Percentiles rank a stretch among this genome's conserved stretches.
Evolutionary conservation across 83 land plant genomes (phyloP).

Genomic region (Thuja plicata): DNA sequence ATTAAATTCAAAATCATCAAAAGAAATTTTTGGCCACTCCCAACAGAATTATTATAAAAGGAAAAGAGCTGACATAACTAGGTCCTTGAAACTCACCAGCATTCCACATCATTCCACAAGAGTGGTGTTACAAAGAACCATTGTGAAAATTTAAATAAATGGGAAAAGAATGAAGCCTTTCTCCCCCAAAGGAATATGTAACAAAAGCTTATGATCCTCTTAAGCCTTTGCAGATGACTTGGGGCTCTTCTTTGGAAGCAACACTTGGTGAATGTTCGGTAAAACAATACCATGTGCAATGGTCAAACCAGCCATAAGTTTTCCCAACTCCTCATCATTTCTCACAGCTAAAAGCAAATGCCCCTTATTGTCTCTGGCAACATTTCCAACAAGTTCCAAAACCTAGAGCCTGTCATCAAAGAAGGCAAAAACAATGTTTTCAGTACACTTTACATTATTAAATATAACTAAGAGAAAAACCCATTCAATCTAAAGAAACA

Average conservation of each 20-base stretch:
- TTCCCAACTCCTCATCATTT: conserved; percentile 19
- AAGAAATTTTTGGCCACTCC: no score
- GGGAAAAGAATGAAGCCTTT: no score
- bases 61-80: neutral
- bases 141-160: neutral
- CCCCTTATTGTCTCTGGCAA: conserved; percentile 23
- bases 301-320: conserved; percentile 19
- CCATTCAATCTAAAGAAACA: no score
- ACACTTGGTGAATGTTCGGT: conserved; percentile 18
- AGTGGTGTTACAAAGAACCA: conserved; percentile 6
- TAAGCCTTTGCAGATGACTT: conserved; percentile 6
- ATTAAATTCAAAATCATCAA: no score
- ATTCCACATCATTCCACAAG: neutral
- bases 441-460: no score
- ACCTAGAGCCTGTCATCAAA: neutral
- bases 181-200: neutral
- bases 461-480: no score
- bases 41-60: no score
- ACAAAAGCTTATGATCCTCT: neutral
- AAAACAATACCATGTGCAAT: conserved; percentile 21
- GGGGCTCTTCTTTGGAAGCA: conserved; percentile 24
- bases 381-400: conserved; percentile 25
- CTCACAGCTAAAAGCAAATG: conserved; percentile 19
- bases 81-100: neutral
- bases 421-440: neutral